Percentiles rank a stretch among this genome's conserved stretches.
Evolutionary conservation across 1,139 yeast species (phyloP).

Genomic region (Saccharomycopsis crataegensis): DNA sequence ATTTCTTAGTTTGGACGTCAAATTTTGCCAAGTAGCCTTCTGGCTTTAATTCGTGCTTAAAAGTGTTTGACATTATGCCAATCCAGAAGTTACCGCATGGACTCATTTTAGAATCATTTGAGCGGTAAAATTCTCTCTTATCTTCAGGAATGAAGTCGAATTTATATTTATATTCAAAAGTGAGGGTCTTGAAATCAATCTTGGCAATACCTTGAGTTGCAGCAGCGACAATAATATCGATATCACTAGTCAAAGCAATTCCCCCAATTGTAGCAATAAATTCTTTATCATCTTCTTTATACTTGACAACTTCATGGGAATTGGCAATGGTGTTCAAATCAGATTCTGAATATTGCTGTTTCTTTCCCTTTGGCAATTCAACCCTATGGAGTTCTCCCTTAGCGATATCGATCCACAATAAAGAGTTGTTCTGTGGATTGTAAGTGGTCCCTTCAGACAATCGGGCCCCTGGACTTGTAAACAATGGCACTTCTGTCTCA

Average conservation of each 20-base stretch:
- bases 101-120: constrained; percentile 69
- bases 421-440: constrained; percentile 46
- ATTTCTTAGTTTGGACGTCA: constrained; percentile 24
- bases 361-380: constrained; percentile 24
- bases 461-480: constrained; percentile 35
- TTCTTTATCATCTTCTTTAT: constrained; percentile 11
- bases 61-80: constrained; percentile 49
- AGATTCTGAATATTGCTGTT: constrained; percentile 24
- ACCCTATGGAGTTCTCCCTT: constrained; percentile 50
- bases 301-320: constrained; percentile 35
- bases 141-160: constrained; percentile 37
- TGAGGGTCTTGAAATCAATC: constrained; percentile 37
- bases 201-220: constrained; percentile 50
- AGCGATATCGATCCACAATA: constrained; percentile 67
- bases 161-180: constrained; percentile 34
- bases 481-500: background rate
- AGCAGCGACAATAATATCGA: constrained; percentile 42
- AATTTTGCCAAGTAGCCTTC: constrained; percentile 33
- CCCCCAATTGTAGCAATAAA: constrained; percentile 43
- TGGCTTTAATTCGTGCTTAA: constrained; percentile 23
- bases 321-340: constrained; percentile 23
- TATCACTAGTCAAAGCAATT: constrained; percentile 45
- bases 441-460: constrained; percentile 63
- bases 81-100: constrained; percentile 65
- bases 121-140: constrained; percentile 39